A percentile compares a stretch with the other conserved stretches of the same genome.
Evolutionary conservation across 371 early-diverging fungal species (phyloP).

Genomic region (Saksenaea oblongispora): DNA sequence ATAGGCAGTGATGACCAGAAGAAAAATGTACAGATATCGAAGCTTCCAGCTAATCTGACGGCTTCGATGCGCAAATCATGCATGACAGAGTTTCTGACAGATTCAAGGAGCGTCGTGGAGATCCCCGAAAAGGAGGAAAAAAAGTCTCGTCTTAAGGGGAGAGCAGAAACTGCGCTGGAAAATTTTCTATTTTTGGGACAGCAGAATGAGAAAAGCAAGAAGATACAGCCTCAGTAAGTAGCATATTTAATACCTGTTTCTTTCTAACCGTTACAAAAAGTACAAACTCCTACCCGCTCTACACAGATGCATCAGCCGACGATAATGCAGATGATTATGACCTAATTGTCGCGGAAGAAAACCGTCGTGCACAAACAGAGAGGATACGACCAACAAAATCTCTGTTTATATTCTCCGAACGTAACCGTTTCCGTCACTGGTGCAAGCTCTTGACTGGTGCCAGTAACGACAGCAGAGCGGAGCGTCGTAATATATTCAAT

Average conservation of each 20-base stretch:
- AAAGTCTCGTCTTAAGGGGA: background rate
- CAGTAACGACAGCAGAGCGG: conserved; percentile 33
- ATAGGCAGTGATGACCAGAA: conserved; percentile 29
- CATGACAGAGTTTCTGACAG: conserved; percentile 24
- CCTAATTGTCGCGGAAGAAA: conserved; percentile 45
- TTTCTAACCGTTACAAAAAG: too few relatives aligned
- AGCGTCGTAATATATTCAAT: conserved; percentile 52
- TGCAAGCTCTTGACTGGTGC: conserved; percentile 46
- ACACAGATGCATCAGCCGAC: background rate
- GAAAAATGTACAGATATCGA: conserved; percentile 44
- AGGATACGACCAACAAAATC: conserved; percentile 28
- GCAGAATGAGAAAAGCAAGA: background rate
- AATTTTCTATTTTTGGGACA: conserved; percentile 3
- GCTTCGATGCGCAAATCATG: conserved; percentile 41
- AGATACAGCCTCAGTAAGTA: background rate
- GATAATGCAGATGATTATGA: conserved; percentile 43
- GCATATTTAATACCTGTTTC: too few relatives aligned
- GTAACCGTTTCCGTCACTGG: conserved; percentile 33
- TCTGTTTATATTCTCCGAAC: conserved; percentile 36
- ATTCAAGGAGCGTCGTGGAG: background rate
- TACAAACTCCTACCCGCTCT: background rate
- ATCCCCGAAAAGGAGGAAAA: background rate
- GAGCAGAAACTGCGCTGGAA: background rate
- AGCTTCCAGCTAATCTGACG: conserved; percentile 46
- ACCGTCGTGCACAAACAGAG: conserved; percentile 31